These are phyloP conservation scores for Aureobasidium sp. DNA, from an alignment of 2,329 filamentous ascomycete genomes.

Conservation along the genomic window DNA sequence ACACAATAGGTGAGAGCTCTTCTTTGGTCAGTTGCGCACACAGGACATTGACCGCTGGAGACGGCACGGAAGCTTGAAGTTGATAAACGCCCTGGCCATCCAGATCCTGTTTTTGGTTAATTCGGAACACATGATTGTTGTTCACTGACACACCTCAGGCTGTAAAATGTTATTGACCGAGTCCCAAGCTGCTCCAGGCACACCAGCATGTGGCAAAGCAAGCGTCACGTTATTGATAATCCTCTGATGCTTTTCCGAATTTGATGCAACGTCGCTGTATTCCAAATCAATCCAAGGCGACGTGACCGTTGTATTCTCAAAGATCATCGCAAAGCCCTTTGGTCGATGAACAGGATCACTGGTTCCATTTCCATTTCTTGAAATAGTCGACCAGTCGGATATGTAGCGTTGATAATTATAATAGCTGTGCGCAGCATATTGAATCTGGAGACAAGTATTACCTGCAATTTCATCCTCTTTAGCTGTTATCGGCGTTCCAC, in stretches of 20 bases:
- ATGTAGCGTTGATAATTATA: slow-evolving; percentile 62
- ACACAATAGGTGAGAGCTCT: slow-evolving; percentile 60
- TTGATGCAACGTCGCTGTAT: slow-evolving; percentile 42
- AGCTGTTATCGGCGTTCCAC: slow-evolving; percentile 53
- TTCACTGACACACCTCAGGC: slow-evolving; percentile 43
- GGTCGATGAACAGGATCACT: slow-evolving; percentile 47
- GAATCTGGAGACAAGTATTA: slow-evolving; percentile 59
- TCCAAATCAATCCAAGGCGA: slow-evolving; percentile 61
- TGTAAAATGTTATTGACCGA: slow-evolving; percentile 61
- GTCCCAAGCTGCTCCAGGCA: slow-evolving; percentile 58
- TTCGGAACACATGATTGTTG: not conserved
- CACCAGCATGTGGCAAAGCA: slow-evolving; percentile 67
- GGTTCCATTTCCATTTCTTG: slow-evolving; percentile 38
- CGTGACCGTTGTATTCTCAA: slow-evolving; percentile 65
- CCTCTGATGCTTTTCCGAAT: slow-evolving; percentile 49
- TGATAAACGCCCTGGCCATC: slow-evolving; percentile 62
- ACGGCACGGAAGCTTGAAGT: slow-evolving; percentile 61
- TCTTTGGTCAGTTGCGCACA: slow-evolving; percentile 58
- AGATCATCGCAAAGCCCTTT: slow-evolving; percentile 54
- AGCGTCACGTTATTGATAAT: slow-evolving; percentile 70
- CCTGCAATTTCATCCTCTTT: slow-evolving; percentile 29
- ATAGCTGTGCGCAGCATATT: slow-evolving; percentile 63
- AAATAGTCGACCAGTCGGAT: slow-evolving; percentile 47
- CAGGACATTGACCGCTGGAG: slow-evolving; percentile 63
- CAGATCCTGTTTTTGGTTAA: slow-evolving; percentile 31